Percentiles rank a stretch among this genome's conserved stretches.
phyloP scores from a whole-genome alignment of 768 basidiomycete species.

The Lactifluus volemus region DNA sequence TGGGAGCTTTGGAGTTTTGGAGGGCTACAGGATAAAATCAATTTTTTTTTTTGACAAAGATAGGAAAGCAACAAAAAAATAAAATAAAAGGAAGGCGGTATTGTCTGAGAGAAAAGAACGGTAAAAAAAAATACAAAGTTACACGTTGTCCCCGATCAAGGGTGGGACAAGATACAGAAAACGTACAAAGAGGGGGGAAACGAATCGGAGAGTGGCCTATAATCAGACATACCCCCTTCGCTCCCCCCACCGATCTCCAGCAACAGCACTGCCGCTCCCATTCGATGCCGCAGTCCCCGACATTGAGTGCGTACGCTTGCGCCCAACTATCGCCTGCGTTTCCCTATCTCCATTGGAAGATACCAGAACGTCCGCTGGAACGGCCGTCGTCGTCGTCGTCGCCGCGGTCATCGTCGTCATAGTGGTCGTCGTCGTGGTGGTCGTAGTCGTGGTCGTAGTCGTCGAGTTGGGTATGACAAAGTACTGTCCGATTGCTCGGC shows the following conservation, averaged over 20 bases:
- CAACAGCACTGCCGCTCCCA: neutral
- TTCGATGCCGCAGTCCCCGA: neutral
- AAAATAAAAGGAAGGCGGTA: too few relatives aligned
- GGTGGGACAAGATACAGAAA: neutral
- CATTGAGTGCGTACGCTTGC: constrained; percentile 12
- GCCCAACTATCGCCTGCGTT: neutral
- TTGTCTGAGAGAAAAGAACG: too few relatives aligned
- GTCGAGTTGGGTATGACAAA: neutral
- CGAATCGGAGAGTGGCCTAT: too few relatives aligned
- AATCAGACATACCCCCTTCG: neutral
- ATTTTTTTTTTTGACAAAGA: too few relatives aligned
- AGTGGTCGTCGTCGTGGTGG: neutral
- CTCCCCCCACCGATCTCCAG: constrained; percentile 2
- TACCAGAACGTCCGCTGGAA: neutral
- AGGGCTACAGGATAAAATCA: too few relatives aligned
- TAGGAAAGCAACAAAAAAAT: too few relatives aligned
- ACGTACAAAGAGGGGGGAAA: neutral
- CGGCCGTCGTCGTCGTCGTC: neutral
- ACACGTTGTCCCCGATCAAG: neutral
- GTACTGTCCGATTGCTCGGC: constrained; percentile 4
- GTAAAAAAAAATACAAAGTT: too few relatives aligned
- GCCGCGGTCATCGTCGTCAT: neutral
- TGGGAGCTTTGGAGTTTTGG: too few relatives aligned
- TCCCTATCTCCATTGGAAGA: neutral
- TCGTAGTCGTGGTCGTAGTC: neutral